Percentiles rank a stretch among this genome's conserved stretches.
phyloP scores from a whole-genome alignment of 2,329 filamentous ascomycete species.

The Coniochaeta sp. region DNA sequence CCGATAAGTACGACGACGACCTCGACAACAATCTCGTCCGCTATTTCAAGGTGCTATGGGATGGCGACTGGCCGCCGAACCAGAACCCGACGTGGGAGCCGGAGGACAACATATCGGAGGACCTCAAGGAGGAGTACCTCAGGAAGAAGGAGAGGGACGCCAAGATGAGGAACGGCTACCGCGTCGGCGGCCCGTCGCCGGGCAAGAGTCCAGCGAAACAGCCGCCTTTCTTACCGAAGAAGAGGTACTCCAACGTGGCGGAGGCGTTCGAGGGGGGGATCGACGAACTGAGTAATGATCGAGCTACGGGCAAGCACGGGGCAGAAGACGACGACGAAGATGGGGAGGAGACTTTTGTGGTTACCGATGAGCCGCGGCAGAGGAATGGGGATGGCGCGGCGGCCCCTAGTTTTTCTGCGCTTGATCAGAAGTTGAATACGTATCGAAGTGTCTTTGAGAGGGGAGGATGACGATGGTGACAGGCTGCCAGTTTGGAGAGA shows the following conservation, averaged over 20 bases:
- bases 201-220: conserved; percentile 10
- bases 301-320: not conserved
- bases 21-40: conserved; percentile 28
- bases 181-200: not conserved
- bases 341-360: conserved; percentile 8
- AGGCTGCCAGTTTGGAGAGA: not conserved
- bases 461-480: not conserved
- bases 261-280: conserved; percentile 20
- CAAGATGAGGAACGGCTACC: conserved; percentile 6
- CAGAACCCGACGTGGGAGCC: conserved; percentile 55
- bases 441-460: not conserved
- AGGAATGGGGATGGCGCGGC: not conserved
- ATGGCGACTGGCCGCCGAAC: conserved; percentile 47
- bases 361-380: conserved; percentile 4
- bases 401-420: not conserved
- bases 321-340: conserved; percentile 7
- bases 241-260: conserved; percentile 15
- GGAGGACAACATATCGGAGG: conserved; percentile 37
- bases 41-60: conserved; percentile 48
- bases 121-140: conserved; percentile 34
- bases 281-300: conserved; percentile 6
- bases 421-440: conserved; percentile 7
- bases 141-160: conserved; percentile 20
- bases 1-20: conserved; percentile 28
- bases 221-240: conserved; percentile 8